Evolutionary conservation across 1,284 basidiomycete species (phyloP).

Genomic region (Melampsora occidentalis): DNA sequence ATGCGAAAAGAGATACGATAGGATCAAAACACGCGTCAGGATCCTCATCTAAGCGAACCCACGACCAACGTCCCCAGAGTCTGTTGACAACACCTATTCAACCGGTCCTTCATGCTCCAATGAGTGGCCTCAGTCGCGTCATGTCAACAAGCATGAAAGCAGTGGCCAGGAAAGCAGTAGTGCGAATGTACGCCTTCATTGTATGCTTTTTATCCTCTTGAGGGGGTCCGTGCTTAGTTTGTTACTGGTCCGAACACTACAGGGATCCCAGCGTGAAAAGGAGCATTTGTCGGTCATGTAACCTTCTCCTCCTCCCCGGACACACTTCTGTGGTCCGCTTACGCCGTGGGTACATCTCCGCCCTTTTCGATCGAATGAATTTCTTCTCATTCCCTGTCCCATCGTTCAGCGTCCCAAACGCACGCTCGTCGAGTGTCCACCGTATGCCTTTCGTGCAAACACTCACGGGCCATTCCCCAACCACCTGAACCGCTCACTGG

Average conservation of each 20-base stretch:
- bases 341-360: conserved; percentile 6
- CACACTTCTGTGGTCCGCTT: conserved; percentile 14
- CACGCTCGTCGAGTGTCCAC: conserved; percentile 18
- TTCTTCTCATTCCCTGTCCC: no score
- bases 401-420: conserved; percentile 9
- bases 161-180: conserved; percentile 27
- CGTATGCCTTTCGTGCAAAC: conserved; percentile 12
- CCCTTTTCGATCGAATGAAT: neutral
- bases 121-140: conserved; percentile 26
- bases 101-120: conserved; percentile 4
- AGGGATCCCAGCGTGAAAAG: conserved; percentile 34
- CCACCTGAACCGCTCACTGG: conserved; percentile 11
- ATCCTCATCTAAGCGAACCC: no score
- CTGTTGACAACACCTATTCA: neutral
- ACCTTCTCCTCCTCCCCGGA: conserved; percentile 22
- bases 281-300: conserved; percentile 33
- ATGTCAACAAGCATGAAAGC: conserved; percentile 29
- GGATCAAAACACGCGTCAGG: neutral
- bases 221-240: no score
- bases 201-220: neutral
- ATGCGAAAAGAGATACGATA: neutral
- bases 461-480: conserved; percentile 13
- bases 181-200: conserved; percentile 23
- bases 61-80: neutral
- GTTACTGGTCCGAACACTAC: no score